Evolutionary conservation across 2,329 filamentous ascomycete species (phyloP).

Genomic region (Beauveria australis): DNA sequence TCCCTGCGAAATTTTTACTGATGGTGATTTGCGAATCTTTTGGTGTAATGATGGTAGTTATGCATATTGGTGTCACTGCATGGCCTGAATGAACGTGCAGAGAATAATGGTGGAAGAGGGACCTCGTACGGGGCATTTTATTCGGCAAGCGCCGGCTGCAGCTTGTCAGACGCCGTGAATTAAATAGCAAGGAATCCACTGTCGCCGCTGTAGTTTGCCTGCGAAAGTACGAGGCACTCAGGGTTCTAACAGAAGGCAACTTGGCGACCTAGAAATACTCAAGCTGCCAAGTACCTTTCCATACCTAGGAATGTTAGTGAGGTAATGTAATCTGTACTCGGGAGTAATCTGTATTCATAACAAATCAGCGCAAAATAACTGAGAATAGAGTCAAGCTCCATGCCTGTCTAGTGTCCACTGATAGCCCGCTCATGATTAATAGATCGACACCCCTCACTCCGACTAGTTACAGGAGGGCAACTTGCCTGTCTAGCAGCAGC

Average conservation of each 20-base stretch:
- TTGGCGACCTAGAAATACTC: too few relatives aligned
- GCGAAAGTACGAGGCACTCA: not conserved
- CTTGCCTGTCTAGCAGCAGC: not conserved
- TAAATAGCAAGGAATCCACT: too few relatives aligned
- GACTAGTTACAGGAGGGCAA: not conserved
- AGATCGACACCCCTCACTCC: not conserved
- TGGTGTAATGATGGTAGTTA: not conserved
- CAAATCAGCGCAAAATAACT: too few relatives aligned
- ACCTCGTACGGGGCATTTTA: not conserved
- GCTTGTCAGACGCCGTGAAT: not conserved
- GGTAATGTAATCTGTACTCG: too few relatives aligned
- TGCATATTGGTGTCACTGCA: not conserved
- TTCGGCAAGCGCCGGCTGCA: not conserved
- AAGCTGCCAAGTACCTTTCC: too few relatives aligned
- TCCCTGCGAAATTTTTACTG: not conserved
- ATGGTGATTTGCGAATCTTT: not conserved
- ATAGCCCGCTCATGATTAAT: not conserved
- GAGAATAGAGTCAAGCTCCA: not conserved
- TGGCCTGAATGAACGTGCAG: not conserved
- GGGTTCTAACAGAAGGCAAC: too few relatives aligned
- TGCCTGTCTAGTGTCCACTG: not conserved
- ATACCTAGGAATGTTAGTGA: too few relatives aligned
- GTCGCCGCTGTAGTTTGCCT: not conserved
- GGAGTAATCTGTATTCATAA: too few relatives aligned
- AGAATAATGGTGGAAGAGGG: too few relatives aligned